Evolutionary conservation across 805 yeast genomes (phyloP), one percentile per base, ranked within the genome.

Genomic region (Candida oleophila): DNA sequence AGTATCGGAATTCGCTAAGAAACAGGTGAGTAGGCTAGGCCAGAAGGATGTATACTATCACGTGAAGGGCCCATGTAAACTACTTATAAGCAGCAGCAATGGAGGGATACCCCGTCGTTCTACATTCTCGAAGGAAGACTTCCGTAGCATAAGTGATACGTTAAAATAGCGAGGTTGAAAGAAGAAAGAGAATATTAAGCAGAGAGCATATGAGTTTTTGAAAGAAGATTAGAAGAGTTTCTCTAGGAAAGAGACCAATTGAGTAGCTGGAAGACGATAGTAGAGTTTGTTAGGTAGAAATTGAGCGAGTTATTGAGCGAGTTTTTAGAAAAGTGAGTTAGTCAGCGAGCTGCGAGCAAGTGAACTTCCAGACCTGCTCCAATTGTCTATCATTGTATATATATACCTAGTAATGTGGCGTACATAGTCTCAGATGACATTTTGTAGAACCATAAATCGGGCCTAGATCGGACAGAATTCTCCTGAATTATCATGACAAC

Each of bases 41-140:
- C 38, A 28, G 11, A 22, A 28, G 15, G 45, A 42, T 11, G 20
- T 64, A 15, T 53, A 55, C 49, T 52, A 56, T 18, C 52, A 51
- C 35, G 37, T 66, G 15, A 41, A 47, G 38, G 71, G 71, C 2
- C 71, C 71, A 2, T 57, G 57, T 3, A 53, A 53, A 38, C 33
- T 66, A 8, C 47, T 66, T 15, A 34, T 65, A 30, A 59, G 59
- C 44, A 59, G 54, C 20, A 22, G 37, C 48, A 56, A 52, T 35
- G 33, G 44, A 7, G 38, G 42, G 18, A 38, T 42, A 2, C 39
- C 53, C 7, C 55, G 52, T 30, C 36, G 39, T 5, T 36, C 44
- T 20, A 44, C 51, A 4, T 59, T 57, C 37, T 44, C 59, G 2
- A 49, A 52, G 22, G 35, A 40, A 35, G 63, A 59, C 39, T 51